phyloP scores from a whole-genome alignment of 768 basidiomycete genomes.

The Candolleomyces eurysporus region DNA sequence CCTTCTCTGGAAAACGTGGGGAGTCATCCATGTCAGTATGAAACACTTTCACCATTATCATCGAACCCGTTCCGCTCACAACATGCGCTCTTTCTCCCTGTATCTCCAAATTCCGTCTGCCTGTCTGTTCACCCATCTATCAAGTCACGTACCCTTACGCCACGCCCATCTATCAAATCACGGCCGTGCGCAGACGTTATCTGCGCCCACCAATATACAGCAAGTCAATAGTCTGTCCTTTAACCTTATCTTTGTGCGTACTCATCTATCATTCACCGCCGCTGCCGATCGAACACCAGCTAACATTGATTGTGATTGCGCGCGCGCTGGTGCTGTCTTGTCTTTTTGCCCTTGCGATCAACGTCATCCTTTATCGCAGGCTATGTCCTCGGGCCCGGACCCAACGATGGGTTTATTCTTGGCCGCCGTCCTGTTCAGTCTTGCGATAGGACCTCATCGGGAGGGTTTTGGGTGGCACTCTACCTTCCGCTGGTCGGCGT shows the following conservation, averaged over 20 bases:
- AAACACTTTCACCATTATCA: no score
- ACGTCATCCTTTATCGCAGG: conserved; percentile 1
- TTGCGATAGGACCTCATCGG: neutral
- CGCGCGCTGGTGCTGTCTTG: neutral
- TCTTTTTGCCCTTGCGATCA: neutral
- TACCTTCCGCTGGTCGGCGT: conserved; percentile 11
- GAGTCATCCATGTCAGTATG: no score
- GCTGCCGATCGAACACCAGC: no score
- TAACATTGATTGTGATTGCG: no score
- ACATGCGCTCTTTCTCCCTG: neutral
- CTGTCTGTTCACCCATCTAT: no score
- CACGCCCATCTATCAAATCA: neutral
- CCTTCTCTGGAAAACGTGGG: conserved; percentile 43
- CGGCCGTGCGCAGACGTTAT: neutral
- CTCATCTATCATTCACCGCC: neutral
- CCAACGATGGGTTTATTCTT: conserved; percentile 16
- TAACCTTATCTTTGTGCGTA: conserved; percentile 7
- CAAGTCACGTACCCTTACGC: neutral
- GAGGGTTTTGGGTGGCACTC: conserved; percentile 9
- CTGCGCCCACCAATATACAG: neutral
- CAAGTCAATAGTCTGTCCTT: conserved; percentile 11
- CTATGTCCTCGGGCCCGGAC: conserved; percentile 16
- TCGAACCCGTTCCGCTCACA: no score
- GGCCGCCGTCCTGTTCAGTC: conserved; percentile 7
- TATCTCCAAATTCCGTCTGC: no score